Percentiles rank a stretch among this genome's conserved stretches.
phyloP scores from a whole-genome alignment of 2,329 filamentous ascomycete genomes.

The Phaeosphaeriaceae sp. region DNA sequence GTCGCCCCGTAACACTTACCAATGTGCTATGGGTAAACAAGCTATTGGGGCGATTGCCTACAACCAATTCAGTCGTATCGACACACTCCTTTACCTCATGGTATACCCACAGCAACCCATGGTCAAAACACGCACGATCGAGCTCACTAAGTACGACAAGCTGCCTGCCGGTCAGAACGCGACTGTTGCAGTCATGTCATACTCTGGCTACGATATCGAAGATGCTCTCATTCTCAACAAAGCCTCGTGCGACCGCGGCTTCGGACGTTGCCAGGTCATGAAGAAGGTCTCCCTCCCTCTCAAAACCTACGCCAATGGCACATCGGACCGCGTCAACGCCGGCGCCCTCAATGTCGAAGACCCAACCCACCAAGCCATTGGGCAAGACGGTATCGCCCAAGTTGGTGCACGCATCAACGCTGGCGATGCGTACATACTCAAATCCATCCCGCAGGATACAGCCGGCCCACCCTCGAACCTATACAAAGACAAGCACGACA shows the following conservation, averaged over 20 bases:
- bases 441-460: slow-evolving; percentile 82
- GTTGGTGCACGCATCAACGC: slow-evolving; percentile 80
- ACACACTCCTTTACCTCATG: slow-evolving; percentile 93
- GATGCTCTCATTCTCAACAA: slow-evolving; percentile 97
- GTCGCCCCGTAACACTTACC: slow-evolving; percentile 97
- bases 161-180: slow-evolving; percentile 96
- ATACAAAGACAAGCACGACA: slow-evolving; percentile 70
- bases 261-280: slow-evolving; percentile 97
- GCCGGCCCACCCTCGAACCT: slow-evolving; percentile 72
- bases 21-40: slow-evolving; percentile 99
- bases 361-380: slow-evolving; percentile 71
- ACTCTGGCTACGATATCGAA: slow-evolving; percentile 99
- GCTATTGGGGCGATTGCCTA: slow-evolving; percentile 97
- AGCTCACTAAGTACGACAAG: slow-evolving; percentile 96
- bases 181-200: slow-evolving; percentile 98
- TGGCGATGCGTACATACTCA: slow-evolving; percentile 90
- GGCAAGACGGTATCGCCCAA: slow-evolving; percentile 85
- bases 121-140: slow-evolving; percentile 96
- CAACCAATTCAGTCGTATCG: slow-evolving; percentile 96
- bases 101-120: slow-evolving; percentile 98
- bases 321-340: slow-evolving; percentile 62
- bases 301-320: slow-evolving; percentile 86
- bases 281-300: slow-evolving; percentile 88
- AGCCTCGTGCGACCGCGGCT: slow-evolving; percentile 91
- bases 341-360: slow-evolving; percentile 56